These are phyloP conservation scores for Lactifluus echinatus DNA, from an alignment of 768 basidiomycete species.

Conservation along the genomic window DNA sequence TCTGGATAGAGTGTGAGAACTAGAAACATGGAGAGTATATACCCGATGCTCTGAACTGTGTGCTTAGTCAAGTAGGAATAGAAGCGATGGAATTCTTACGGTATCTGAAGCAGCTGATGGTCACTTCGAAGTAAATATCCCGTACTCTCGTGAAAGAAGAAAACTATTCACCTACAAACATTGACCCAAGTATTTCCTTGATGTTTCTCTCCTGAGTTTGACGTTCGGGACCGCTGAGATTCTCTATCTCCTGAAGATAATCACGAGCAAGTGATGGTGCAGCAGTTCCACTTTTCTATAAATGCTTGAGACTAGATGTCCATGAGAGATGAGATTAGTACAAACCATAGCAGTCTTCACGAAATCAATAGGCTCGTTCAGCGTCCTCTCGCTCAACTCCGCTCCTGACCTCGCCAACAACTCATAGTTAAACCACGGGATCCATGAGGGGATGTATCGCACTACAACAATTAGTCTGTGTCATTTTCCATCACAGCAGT, in stretches of 20 bases:
- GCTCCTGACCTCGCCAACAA: not conserved
- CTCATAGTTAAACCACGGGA: conserved; percentile 5
- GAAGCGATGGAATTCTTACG: not conserved
- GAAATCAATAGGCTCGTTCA: not conserved
- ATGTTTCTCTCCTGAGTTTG: not conserved
- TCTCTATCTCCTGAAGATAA: not conserved
- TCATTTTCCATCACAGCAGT: not conserved
- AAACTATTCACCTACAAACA: not conserved
- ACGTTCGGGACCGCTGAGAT: not conserved
- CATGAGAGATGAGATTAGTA: too few relatives aligned
- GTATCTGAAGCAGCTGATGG: not conserved
- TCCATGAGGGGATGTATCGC: conserved; percentile 9
- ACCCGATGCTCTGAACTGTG: not conserved
- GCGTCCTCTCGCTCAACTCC: not conserved
- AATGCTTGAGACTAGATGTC: too few relatives aligned
- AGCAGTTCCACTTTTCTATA: not conserved
- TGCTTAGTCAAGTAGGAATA: not conserved
- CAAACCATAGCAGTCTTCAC: not conserved
- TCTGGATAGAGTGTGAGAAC: conserved; percentile 3
- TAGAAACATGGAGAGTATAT: not conserved
- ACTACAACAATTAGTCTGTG: not conserved
- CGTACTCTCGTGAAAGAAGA: too few relatives aligned
- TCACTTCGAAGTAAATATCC: not conserved
- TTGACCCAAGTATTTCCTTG: not conserved
- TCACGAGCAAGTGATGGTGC: not conserved